Evolutionary conservation across 2,329 filamentous ascomycete genomes (phyloP).

Genomic region (Botrytis sinoallii): DNA sequence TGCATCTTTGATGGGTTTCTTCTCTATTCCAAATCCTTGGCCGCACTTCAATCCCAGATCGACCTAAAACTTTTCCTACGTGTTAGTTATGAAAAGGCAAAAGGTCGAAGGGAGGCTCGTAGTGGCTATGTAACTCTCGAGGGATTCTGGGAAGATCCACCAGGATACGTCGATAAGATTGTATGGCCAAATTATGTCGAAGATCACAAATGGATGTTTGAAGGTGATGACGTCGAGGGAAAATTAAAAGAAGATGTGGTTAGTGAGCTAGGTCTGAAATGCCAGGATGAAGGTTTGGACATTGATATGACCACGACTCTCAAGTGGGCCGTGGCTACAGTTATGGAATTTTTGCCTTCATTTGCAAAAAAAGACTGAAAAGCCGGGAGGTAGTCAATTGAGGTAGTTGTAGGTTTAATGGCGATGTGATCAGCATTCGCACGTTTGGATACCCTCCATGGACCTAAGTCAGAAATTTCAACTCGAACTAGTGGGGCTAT

Average conservation of each 20-base stretch:
- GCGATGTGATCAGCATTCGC: not conserved
- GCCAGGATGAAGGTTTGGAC: conserved; percentile 49
- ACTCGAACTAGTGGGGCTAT: not conserved
- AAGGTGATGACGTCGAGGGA: conserved; percentile 61
- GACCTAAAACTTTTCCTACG: conserved; percentile 78
- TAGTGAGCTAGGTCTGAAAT: conserved; percentile 45
- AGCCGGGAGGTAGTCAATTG: no score
- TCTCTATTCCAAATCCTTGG: conserved; percentile 62
- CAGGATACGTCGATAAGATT: conserved; percentile 87
- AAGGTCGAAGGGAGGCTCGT: conserved; percentile 62
- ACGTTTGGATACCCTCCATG: no score
- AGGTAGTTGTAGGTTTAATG: not conserved
- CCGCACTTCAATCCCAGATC: conserved; percentile 54
- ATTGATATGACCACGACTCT: conserved; percentile 60
- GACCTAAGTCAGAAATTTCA: not conserved
- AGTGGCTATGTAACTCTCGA: conserved; percentile 78
- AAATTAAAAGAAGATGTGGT: conserved; percentile 48
- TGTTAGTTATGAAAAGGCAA: conserved; percentile 62
- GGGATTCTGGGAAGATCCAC: conserved; percentile 94
- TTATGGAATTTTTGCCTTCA: conserved; percentile 46
- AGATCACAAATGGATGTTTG: conserved; percentile 78
- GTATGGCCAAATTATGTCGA: conserved; percentile 94
- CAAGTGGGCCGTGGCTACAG: conserved; percentile 63
- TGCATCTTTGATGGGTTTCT: conserved; percentile 88
- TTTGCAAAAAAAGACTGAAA: not conserved